Conservation (phyloP, 306 rosid genomes). For the Fragaria ananassa region DNA sequence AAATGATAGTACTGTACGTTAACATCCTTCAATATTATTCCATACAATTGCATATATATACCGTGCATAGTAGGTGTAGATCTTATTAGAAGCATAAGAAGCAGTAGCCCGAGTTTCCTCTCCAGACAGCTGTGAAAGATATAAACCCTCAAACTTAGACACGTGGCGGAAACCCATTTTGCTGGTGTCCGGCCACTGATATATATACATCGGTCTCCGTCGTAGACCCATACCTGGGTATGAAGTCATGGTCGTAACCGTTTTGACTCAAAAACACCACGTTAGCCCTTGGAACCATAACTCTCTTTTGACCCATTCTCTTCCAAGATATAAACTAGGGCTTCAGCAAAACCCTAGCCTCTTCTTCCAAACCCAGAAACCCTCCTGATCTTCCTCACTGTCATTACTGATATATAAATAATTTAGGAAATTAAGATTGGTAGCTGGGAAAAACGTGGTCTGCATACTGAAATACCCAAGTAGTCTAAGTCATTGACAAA, state of each 20-base stretch:
- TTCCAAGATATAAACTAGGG: constrained; percentile 1
- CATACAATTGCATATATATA: too few relatives aligned
- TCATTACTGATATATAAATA: neutral
- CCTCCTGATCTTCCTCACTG: constrained; percentile 2
- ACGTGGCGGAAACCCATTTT: constrained; percentile 29
- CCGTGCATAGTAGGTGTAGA: too few relatives aligned
- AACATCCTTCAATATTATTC: too few relatives aligned
- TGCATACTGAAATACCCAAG: neutral
- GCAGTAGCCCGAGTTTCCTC: constrained; percentile 4
- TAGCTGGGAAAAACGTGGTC: constrained; percentile 1
- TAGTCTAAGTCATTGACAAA: constrained; percentile 10
- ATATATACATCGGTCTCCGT: constrained; percentile 1
- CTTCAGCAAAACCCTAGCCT: neutral
- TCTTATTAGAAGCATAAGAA: too few relatives aligned
- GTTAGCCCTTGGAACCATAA: constrained; percentile 35
- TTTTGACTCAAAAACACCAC: constrained; percentile 48
- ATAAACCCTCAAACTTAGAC: constrained; percentile 14
- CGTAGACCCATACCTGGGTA: constrained; percentile 32
- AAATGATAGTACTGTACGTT: too few relatives aligned
- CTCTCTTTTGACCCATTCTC: constrained; percentile 39
- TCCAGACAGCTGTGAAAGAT: neutral
- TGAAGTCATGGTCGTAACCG: constrained; percentile 74
- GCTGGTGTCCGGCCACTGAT: constrained; percentile 37
- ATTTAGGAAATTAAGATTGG: neutral
- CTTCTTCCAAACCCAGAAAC: neutral